A percentile compares a stretch with the other conserved stretches of the same genome.
These are phyloP conservation scores for Daldinia childiae DNA, from an alignment of 495 filamentous ascomycete species.

Conservation along the genomic window DNA sequence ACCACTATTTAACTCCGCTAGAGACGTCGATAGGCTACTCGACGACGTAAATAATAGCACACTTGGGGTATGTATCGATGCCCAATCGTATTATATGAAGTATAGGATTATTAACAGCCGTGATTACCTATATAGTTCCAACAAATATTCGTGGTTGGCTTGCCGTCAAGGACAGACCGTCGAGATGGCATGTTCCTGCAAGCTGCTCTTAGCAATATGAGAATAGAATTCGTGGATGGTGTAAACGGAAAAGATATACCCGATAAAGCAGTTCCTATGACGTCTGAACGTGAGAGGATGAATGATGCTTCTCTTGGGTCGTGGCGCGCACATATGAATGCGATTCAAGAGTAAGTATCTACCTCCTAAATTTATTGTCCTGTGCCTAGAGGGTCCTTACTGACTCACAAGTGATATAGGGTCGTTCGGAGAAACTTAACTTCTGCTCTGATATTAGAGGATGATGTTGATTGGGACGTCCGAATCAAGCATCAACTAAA, in stretches of 20 bases:
- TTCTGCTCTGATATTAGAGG: constrained; percentile 66
- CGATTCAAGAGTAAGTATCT: constrained; percentile 47
- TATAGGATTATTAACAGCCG: too few relatives aligned
- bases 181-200: too few relatives aligned
- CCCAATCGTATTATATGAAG: too few relatives aligned
- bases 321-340: constrained; percentile 48
- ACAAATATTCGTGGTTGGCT: constrained; percentile 23
- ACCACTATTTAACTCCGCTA: too few relatives aligned
- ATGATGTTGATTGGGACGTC: constrained; percentile 68
- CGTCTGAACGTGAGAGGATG: constrained; percentile 8
- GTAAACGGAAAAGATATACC: constrained; percentile 49
- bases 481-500: constrained; percentile 59
- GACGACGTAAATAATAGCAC: too few relatives aligned
- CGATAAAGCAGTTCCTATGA: constrained; percentile 50
- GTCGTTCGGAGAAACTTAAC: constrained; percentile 57
- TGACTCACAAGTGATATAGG: constrained; percentile 26
- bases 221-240: constrained; percentile 61
- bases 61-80: too few relatives aligned
- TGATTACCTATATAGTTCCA: constrained; percentile 1
- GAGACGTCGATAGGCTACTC: too few relatives aligned
- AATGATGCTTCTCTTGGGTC: constrained; percentile 32
- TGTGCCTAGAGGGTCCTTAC: too few relatives aligned
- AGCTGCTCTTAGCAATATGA: constrained; percentile 56
- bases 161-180: constrained; percentile 61
- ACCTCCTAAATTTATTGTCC: too few relatives aligned